Evolutionary conservation across 305 asterid genomes (phyloP), one percentile per base, ranked within the genome.

Genomic region (Striga hermonthica): DNA sequence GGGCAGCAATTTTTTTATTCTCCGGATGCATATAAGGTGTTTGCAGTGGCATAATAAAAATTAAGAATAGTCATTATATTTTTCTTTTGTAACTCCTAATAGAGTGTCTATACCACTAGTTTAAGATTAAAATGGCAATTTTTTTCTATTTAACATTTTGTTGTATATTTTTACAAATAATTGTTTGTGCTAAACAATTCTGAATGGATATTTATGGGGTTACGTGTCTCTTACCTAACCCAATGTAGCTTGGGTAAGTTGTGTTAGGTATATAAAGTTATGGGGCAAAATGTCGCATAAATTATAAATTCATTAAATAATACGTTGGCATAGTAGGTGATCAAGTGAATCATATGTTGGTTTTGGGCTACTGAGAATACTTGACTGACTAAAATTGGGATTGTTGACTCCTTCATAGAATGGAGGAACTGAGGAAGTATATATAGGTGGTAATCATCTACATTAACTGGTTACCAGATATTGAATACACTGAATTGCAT

Each of bases 401-500:
- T 7, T 12, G 22, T 15, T 40, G 40, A 11, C 39, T 65, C 40
- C 31, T 16, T 40, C 31, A 40, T 34, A 3, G 49, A 16, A 38
- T 61, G 41, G 49, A 49, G 52, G 49, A 16, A 38, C 44, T 28
- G 49, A 49, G 52, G 36, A 9, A 66, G 35, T 52, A 52, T 16
- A 16, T 15, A 31, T 15, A 53, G 62, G 54, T 47, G 53, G 41
- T 41, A 55, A 43, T 28, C 13, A 56, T 8, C 62, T 53, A 45
- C 22, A 58, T 40, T 65, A 58, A 59, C 62, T 37, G 57, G 75
- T 70, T 43, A 53, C 48, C 48, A 45, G 61, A 69, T n/a, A 36
- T 57, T 58, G 41, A 53, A 16, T 28, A n/a, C 38, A 40, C 41
- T 55, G 14, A 67, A 49, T 52, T 41, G 39, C 57, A 12, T 49